These are phyloP conservation scores for Camellia sinensis DNA, from an alignment of 148 eudicot species.

Conservation along the genomic window DNA sequence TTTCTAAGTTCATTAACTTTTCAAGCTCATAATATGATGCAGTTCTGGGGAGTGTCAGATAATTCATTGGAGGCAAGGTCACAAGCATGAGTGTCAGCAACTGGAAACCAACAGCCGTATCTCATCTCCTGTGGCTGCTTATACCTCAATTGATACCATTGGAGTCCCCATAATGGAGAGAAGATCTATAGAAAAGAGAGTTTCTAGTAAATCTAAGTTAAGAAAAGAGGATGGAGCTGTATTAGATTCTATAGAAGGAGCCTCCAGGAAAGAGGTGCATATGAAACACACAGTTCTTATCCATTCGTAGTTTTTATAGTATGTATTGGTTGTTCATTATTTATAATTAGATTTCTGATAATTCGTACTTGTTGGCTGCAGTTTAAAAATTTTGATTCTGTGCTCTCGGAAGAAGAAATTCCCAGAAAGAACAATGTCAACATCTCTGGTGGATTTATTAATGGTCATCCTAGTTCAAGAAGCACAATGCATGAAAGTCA, in stretches of 20 bases:
- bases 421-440: conserved; percentile 26
- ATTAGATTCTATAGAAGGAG: conserved; percentile 30
- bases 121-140: conserved; percentile 35
- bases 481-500: conserved; percentile 30
- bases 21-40: conserved; percentile 28
- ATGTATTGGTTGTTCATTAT: background rate
- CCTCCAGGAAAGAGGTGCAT: conserved; percentile 31
- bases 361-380: too few relatives aligned
- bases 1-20: conserved; percentile 5
- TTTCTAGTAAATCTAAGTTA: conserved; percentile 37
- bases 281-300: conserved; percentile 46
- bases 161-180: conserved; percentile 33
- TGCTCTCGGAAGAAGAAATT: conserved; percentile 31
- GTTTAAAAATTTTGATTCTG: conserved; percentile 31
- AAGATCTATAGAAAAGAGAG: conserved; percentile 42
- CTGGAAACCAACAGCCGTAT: conserved; percentile 29
- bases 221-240: conserved; percentile 34
- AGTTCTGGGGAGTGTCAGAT: conserved; percentile 98
- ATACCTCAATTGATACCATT: conserved; percentile 25
- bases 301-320: background rate
- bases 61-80: conserved; percentile 92
- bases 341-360: too few relatives aligned
- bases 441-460: conserved; percentile 22
- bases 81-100: conserved; percentile 85
- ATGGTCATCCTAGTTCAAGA: conserved; percentile 31